These are phyloP conservation scores for Ceratocystis cacaofunesta DNA, from an alignment of 2,329 filamentous ascomycete genomes.

Conservation along the genomic window DNA sequence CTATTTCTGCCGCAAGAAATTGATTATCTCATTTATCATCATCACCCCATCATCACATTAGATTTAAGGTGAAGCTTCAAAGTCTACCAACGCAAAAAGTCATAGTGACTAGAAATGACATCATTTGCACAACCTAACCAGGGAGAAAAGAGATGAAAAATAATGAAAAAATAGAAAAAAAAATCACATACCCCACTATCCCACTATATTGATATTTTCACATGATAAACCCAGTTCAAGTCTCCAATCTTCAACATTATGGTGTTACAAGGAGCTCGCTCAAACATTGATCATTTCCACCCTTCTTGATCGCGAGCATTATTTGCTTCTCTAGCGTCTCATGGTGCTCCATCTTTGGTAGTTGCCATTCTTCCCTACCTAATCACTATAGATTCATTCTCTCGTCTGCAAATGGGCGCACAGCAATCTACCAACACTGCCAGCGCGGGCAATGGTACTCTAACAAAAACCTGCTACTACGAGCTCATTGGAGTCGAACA, in stretches of 20 bases:
- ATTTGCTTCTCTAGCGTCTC: too few species aligned
- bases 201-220: not conserved
- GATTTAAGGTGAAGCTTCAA: not conserved
- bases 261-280: not conserved
- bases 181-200: not conserved
- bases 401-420: conserved; percentile 34
- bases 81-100: not conserved
- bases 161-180: too few species aligned
- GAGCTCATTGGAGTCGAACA: conserved; percentile 62
- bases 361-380: not conserved
- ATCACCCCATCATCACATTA: not conserved
- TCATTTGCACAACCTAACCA: not conserved
- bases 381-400: not conserved
- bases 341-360: too few species aligned
- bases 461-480: conserved; percentile 68
- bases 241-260: not conserved
- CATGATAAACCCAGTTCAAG: not conserved
- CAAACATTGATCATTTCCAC: not conserved
- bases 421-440: conserved; percentile 37
- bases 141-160: not conserved
- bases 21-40: too few species aligned
- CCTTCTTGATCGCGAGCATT: too few species aligned
- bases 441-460: conserved; percentile 19
- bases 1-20: too few species aligned
- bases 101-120: not conserved